Evolutionary conservation across 2,329 filamentous ascomycete species (phyloP), one percentile per base, ranked within the genome.

Genomic region (Fusarium tricinctum): DNA sequence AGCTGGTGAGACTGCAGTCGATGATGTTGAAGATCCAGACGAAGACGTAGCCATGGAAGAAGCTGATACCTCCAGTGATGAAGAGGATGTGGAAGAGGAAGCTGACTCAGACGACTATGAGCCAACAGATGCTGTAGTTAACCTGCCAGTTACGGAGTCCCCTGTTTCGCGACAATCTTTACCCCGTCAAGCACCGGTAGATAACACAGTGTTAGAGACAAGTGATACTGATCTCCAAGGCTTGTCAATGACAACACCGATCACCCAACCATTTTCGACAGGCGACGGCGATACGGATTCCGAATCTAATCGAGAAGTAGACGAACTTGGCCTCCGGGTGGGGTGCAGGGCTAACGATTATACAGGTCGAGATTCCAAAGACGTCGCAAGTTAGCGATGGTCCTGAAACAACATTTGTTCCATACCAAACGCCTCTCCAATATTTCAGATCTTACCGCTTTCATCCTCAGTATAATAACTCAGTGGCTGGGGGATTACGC

Each of bases 401-500:
- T 32, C 22, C 53, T 13, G 66, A 42, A 35, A 70, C 74, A 19
- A 64, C 70, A 30, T 81, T 80, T 58, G 56, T 78, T 33, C 89
- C 93, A 4, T 99, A 99, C 80, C 85, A 92, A 75, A 97, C 93
- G 75, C 92, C 94, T 32, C 84, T 99, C 63, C 89, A 88, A 71
- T 87, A 88, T 72, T 97, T 98, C 79, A 93, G 89, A 78, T 91
- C 92, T 38, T 99, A 92, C 80, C 93, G 95, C 72, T 97, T 95
- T 77, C 94, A 98, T 76, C 92, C 93, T 32, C 84, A 87, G 51
- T 98, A 90, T 80, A 82, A 84, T 69, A 79, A 91, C 49, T 83
- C 88, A 58, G 89, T 97, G 58, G 78, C 88, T 57, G 91, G 90
- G 66, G 95, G 95, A 43, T 91, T 94, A 76, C 90, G 91, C 76